Evolutionary conservation across 2,329 filamentous ascomycete genomes (phyloP).

Genomic region (Sporothrix pseudoabietina): DNA sequence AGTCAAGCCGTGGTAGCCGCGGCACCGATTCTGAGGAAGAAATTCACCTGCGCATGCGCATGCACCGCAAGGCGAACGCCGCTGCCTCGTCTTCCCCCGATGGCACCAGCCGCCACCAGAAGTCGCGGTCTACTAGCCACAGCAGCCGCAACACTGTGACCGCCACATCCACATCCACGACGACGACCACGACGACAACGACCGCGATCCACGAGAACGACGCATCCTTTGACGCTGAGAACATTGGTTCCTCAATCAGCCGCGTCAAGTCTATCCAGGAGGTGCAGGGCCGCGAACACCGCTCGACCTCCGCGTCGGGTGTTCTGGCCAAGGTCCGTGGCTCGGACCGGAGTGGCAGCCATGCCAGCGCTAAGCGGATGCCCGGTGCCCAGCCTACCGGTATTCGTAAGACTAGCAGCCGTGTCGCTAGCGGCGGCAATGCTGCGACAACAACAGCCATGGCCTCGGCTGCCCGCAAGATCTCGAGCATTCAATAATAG

Average conservation of each 20-base stretch:
- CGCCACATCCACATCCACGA: slow-evolving; percentile 62
- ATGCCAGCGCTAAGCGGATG: slow-evolving; percentile 55
- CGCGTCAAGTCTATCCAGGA: slow-evolving; percentile 56
- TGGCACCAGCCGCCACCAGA: slow-evolving; percentile 57
- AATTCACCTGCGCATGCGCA: slow-evolving; percentile 72
- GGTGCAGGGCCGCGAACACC: slow-evolving; percentile 40
- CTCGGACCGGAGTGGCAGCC: slow-evolving; percentile 36
- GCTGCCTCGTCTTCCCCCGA: slow-evolving; percentile 63
- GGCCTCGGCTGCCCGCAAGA: slow-evolving; percentile 53
- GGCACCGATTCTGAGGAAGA: slow-evolving; percentile 77
- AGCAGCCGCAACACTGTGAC: slow-evolving; percentile 62
- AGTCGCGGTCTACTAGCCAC: slow-evolving; percentile 44
- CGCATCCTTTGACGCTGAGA: slow-evolving; percentile 70
- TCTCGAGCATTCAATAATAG: slow-evolving; percentile 46
- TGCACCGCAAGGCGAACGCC: slow-evolving; percentile 62
- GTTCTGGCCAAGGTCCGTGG: slow-evolving; percentile 66
- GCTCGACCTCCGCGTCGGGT: slow-evolving; percentile 56
- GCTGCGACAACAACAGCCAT: slow-evolving; percentile 43
- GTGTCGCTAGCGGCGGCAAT: slow-evolving; percentile 60
- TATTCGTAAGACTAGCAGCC: slow-evolving; percentile 67
- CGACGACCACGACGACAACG: slow-evolving; percentile 65
- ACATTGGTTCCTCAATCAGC: slow-evolving; percentile 56
- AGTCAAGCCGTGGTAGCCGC: slow-evolving; percentile 60
- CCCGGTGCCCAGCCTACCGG: slow-evolving; percentile 54
- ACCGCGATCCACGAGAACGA: slow-evolving; percentile 64